Evolutionary conservation across 805 yeast genomes (phyloP).

Genomic region (Vanderwaltozyma polyspora): DNA sequence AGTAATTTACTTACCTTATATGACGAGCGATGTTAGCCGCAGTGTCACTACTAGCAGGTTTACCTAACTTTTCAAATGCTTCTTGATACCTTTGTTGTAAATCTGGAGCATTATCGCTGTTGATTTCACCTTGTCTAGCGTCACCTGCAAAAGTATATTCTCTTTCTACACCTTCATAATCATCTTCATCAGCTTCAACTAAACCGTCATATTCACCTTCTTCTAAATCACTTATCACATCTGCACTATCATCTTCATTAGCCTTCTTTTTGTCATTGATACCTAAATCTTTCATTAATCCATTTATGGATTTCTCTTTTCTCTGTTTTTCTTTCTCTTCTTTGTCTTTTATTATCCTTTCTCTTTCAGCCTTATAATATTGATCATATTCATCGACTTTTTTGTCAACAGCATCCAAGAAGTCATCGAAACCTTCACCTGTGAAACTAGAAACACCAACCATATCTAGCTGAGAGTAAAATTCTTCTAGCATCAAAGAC

Average conservation of each 20-base stretch:
- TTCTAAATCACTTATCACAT: slow-evolving; percentile 36
- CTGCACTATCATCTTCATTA: slow-evolving; percentile 40
- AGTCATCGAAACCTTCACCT: slow-evolving; percentile 90
- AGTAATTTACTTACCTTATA: slow-evolving; percentile 32
- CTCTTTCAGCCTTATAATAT: slow-evolving; percentile 78
- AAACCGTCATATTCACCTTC: slow-evolving; percentile 35
- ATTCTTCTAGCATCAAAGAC: slow-evolving; percentile 93
- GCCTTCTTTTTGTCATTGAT: slow-evolving; percentile 27
- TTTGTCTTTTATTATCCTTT: slow-evolving; percentile 62
- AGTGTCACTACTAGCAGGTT: slow-evolving; percentile 49
- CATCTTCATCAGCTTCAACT: slow-evolving; percentile 37
- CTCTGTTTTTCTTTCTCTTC: slow-evolving; percentile 62
- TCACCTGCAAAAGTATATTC: slow-evolving; percentile 66
- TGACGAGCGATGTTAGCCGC: slow-evolving; percentile 66
- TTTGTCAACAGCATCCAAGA: slow-evolving; percentile 68
- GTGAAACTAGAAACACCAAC: slow-evolving; percentile 89
- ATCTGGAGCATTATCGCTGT: slow-evolving; percentile 31
- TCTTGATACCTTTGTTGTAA: slow-evolving; percentile 61
- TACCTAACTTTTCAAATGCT: slow-evolving; percentile 56
- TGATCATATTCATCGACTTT: slow-evolving; percentile 82
- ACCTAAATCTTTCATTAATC: slow-evolving; percentile 81
- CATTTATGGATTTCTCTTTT: slow-evolving; percentile 58
- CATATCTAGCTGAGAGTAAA: slow-evolving; percentile 83
- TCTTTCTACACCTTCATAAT: slow-evolving; percentile 46
- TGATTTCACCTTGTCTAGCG: slow-evolving; percentile 48